Percentiles rank a stretch among this genome's conserved stretches.
Conservation (phyloP, 768 basidiomycete genomes). For the Tylopilus rubrobrunneus region DNA sequence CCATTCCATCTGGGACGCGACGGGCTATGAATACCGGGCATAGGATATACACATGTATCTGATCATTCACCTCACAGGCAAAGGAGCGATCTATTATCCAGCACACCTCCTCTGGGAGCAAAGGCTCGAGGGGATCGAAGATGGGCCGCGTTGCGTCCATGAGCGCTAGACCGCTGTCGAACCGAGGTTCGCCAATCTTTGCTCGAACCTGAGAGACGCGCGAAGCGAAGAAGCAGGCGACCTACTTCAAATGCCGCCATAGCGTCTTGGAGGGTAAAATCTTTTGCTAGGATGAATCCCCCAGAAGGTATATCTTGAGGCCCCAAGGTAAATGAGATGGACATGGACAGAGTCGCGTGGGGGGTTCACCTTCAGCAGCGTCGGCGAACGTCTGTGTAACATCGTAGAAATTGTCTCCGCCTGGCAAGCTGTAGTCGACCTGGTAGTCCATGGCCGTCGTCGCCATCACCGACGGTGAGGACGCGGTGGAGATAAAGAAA, state of each 20-base stretch:
- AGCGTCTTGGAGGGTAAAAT: conserved; percentile 78
- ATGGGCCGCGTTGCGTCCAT: conserved; percentile 39
- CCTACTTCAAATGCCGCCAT: conserved; percentile 90
- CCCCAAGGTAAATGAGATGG: conserved; percentile 11
- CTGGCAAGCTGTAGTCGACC: conserved; percentile 38
- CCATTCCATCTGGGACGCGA: conserved; percentile 70
- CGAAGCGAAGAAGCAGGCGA: conserved; percentile 5
- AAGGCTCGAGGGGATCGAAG: conserved; percentile 61
- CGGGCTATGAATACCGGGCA: conserved; percentile 13
- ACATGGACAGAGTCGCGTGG: not conserved
- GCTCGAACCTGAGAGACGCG: conserved; percentile 28
- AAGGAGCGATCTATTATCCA: conserved; percentile 82
- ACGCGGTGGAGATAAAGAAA: not conserved
- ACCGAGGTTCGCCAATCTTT: conserved; percentile 85
- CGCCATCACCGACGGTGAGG: conserved; percentile 4
- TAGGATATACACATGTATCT: conserved; percentile 6
- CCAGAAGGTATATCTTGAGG: conserved; percentile 59
- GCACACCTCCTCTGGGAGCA: conserved; percentile 79
- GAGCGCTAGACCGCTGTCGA: conserved; percentile 73
- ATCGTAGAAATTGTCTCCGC: conserved; percentile 59
- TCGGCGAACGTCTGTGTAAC: conserved; percentile 55
- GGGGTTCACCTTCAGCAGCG: conserved; percentile 56
- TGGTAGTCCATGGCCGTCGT: conserved; percentile 18
- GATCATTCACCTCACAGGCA: conserved; percentile 66
- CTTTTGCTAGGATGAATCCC: conserved; percentile 60